phyloP scores from a whole-genome alignment of 176 grass and related monocot species.

The Panicum miliaceum region DNA sequence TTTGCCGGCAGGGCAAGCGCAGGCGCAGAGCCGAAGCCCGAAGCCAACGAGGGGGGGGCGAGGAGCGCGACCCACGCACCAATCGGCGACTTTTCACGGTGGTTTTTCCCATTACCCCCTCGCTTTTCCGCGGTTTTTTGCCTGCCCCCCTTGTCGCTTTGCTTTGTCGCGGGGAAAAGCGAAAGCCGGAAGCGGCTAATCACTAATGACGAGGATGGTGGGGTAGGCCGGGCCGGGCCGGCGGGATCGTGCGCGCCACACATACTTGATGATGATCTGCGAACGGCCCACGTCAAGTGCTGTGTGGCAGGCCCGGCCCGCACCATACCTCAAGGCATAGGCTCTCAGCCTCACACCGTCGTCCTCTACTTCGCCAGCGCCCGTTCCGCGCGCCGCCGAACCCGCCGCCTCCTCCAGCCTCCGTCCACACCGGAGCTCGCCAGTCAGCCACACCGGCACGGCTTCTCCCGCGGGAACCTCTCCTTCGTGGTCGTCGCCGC shows the following conservation, averaged over 20 bases:
- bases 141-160: not conserved
- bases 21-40: not conserved
- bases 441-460: not conserved
- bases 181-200: no score
- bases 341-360: not conserved
- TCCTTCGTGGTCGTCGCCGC: not conserved
- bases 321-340: not conserved
- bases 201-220: no score
- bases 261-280: not conserved
- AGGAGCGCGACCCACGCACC: slow-evolving; percentile 19
- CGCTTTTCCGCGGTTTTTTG: not conserved
- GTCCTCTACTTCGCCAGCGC: slow-evolving; percentile 6
- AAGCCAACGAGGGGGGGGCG: not conserved
- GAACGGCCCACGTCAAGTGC: not conserved
- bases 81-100: not conserved
- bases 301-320: not conserved
- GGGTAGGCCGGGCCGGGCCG: no score
- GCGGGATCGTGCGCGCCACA: no score
- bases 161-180: not conserved
- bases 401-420: slow-evolving; percentile 10
- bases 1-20: slow-evolving; percentile 11
- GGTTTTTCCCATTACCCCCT: not conserved
- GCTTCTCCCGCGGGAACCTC: not conserved
- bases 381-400: slow-evolving; percentile 41
- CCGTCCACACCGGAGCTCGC: slow-evolving; percentile 18